A percentile compares a stretch with the other conserved stretches of the same genome.
Evolutionary conservation across 768 basidiomycete genomes (phyloP).

Genomic region (Mycena galopus): DNA sequence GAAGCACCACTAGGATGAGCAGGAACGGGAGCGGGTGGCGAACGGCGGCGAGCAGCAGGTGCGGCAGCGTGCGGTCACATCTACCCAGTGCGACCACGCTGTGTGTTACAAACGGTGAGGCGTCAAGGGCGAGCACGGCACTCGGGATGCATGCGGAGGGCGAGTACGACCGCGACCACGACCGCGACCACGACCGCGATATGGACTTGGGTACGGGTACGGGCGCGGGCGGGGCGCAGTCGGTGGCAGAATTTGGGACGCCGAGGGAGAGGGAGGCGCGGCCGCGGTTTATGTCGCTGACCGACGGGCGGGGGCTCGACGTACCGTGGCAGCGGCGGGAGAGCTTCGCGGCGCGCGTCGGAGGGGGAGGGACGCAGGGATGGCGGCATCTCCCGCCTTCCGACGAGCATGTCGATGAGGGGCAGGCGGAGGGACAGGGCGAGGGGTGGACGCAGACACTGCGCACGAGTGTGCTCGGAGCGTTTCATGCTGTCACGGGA

Average conservation of each 20-base stretch:
- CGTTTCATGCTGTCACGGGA: constrained; percentile 27
- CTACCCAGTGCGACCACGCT: constrained; percentile 49
- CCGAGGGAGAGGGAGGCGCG: constrained; percentile 19
- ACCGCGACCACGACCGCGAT: too few species aligned
- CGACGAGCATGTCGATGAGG: neutral
- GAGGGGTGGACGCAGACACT: constrained; percentile 28
- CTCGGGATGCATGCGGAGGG: constrained; percentile 32
- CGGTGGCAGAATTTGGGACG: constrained; percentile 11
- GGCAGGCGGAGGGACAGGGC: neutral
- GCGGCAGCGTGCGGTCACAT: constrained; percentile 29
- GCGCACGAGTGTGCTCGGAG: constrained; percentile 27
- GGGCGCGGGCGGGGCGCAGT: neutral
- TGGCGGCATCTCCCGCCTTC: constrained; percentile 7
- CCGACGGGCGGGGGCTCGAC: constrained; percentile 18
- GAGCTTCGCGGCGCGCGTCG: constrained; percentile 21
- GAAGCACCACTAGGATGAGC: constrained; percentile 41
- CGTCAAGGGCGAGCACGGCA: constrained; percentile 39
- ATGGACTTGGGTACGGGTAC: too few species aligned
- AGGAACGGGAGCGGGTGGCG: neutral
- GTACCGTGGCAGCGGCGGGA: constrained; percentile 30
- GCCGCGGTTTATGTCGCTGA: constrained; percentile 27
- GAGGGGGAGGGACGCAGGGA: constrained; percentile 8
- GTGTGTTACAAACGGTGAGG: constrained; percentile 60
- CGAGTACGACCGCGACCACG: neutral
- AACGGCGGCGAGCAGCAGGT: constrained; percentile 25